A percentile compares a stretch with the other conserved stretches of the same genome.
These are phyloP conservation scores for Lotus japonicus DNA, from an alignment of 306 rosid genomes.

Conservation along the genomic window DNA sequence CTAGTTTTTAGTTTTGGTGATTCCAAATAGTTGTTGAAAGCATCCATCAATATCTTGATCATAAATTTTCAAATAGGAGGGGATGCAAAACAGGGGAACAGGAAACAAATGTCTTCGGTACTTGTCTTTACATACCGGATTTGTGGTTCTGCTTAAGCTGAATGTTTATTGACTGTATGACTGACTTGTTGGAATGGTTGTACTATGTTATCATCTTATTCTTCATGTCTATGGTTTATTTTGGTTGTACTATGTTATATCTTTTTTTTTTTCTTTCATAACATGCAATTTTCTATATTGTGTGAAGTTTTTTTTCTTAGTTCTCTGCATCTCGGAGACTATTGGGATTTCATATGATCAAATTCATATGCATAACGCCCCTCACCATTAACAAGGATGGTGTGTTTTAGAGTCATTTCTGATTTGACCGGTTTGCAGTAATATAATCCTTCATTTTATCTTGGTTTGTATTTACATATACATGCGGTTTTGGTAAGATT, in stretches of 20 bases:
- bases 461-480: too few species aligned
- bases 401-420: too few species aligned
- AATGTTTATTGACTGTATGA: neutral
- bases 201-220: neutral
- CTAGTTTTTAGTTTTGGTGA: constrained; percentile 15
- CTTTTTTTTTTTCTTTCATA: neutral
- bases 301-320: too few species aligned
- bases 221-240: neutral
- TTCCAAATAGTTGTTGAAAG: constrained; percentile 5
- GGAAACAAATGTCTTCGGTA: neutral
- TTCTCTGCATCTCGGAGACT: too few species aligned
- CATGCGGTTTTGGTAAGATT: too few species aligned
- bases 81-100: constrained; percentile 2
- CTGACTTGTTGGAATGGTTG: neutral
- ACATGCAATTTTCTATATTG: neutral
- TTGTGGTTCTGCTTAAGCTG: neutral
- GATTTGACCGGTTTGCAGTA: too few species aligned
- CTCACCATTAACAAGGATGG: too few species aligned
- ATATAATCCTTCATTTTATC: too few species aligned
- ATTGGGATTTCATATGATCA: too few species aligned
- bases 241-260: too few species aligned
- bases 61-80: constrained; percentile 8
- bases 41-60: constrained; percentile 5
- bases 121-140: neutral
- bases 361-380: too few species aligned